These are phyloP conservation scores for Teunomyces stri DNA, from an alignment of 805 yeast species.

Conservation along the genomic window DNA sequence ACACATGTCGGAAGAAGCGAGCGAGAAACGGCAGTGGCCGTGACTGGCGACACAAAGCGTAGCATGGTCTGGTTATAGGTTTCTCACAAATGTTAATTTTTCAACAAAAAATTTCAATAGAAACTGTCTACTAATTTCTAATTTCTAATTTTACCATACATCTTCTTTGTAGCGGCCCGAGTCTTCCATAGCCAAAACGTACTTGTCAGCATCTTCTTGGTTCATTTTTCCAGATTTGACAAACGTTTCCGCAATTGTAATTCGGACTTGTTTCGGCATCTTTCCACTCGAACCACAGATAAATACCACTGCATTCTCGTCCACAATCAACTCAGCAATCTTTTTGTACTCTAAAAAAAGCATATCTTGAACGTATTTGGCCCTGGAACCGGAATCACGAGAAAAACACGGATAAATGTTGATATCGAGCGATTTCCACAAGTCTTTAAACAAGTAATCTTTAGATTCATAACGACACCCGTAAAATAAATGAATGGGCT, in stretches of 20 bases:
- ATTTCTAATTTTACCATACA: conserved; percentile 58
- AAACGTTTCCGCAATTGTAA: conserved; percentile 69
- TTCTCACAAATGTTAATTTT: neutral
- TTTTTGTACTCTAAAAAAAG: conserved; percentile 50
- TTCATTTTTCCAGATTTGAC: conserved; percentile 42
- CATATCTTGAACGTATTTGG: conserved; percentile 73
- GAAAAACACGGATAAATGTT: conserved; percentile 44
- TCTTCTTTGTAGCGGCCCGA: conserved; percentile 75
- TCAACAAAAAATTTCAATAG: neutral
- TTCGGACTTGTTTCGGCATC: conserved; percentile 86
- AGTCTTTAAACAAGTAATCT: conserved; percentile 65
- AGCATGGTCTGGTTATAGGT: neutral
- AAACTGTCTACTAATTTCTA: neutral
- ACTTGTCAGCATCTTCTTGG: conserved; percentile 48
- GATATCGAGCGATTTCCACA: conserved; percentile 49
- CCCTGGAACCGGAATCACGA: conserved; percentile 40
- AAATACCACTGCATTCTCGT: conserved; percentile 61
- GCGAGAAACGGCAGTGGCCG: neutral
- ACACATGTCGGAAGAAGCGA: neutral
- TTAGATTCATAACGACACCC: conserved; percentile 69
- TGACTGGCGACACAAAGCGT: neutral
- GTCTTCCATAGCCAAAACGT: conserved; percentile 58
- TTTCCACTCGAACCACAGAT: conserved; percentile 92
- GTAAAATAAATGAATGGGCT: conserved; percentile 54
- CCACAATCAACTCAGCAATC: conserved; percentile 52